A percentile compares a stretch with the other conserved stretches of the same genome.
phyloP scores from a whole-genome alignment of 805 yeast species.

The Candida arabinofermentans region DNA sequence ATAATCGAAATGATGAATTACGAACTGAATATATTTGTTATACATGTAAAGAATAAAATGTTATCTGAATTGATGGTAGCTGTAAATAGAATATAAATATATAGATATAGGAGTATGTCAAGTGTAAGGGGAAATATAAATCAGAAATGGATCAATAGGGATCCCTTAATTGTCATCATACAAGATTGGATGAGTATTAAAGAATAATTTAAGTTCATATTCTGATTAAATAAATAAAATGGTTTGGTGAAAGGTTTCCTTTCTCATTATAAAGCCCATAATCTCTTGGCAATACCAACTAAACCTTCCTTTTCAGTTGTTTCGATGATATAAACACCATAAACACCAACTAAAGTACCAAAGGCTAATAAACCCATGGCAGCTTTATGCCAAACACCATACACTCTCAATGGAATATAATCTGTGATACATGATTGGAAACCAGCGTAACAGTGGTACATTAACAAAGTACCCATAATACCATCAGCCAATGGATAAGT shows the following conservation, averaged over 20 bases:
- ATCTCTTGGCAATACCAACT: slow-evolving; percentile 36
- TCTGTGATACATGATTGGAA: slow-evolving; percentile 75
- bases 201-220: too few relatives aligned
- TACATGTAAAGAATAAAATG: too few relatives aligned
- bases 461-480: slow-evolving; percentile 46
- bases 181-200: too few relatives aligned
- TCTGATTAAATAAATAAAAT: not conserved
- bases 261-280: slow-evolving; percentile 26
- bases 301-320: slow-evolving; percentile 63
- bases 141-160: too few relatives aligned
- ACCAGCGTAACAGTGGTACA: slow-evolving; percentile 67
- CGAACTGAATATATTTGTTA: too few relatives aligned
- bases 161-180: too few relatives aligned
- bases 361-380: slow-evolving; percentile 58
- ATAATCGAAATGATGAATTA: too few relatives aligned
- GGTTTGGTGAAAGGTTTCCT: not conserved
- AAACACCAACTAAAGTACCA: slow-evolving; percentile 62
- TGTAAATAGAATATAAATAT: too few relatives aligned
- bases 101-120: too few relatives aligned
- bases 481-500: slow-evolving; percentile 56
- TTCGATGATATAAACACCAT: slow-evolving; percentile 70
- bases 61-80: too few relatives aligned
- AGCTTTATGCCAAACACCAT: slow-evolving; percentile 56
- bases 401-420: slow-evolving; percentile 72
- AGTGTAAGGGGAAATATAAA: too few relatives aligned